These are phyloP conservation scores for Volvox reticuliferus DNA, from an alignment of 139 green algal genomes.

Conservation along the genomic window DNA sequence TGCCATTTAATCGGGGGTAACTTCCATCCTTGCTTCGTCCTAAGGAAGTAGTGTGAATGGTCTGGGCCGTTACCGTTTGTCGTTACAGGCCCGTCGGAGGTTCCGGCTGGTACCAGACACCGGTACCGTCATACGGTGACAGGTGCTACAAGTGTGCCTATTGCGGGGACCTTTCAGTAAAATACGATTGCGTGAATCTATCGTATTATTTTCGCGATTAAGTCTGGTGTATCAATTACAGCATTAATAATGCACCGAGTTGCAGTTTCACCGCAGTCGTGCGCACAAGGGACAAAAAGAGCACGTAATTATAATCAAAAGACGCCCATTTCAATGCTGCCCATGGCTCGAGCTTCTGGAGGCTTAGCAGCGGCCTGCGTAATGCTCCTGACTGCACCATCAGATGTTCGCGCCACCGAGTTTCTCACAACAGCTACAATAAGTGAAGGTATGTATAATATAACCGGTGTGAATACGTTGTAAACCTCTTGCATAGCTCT, in stretches of 20 bases:
- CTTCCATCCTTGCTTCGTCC: too few species aligned
- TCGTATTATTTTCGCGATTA: too few species aligned
- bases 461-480: not conserved
- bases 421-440: not conserved
- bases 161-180: too few species aligned
- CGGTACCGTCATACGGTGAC: not conserved
- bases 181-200: too few species aligned
- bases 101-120: not conserved
- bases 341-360: not conserved
- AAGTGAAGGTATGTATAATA: not conserved
- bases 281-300: too few species aligned
- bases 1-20: too few species aligned
- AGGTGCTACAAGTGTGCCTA: not conserved
- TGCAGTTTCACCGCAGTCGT: too few species aligned
- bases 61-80: not conserved
- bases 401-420: not conserved
- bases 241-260: too few species aligned
- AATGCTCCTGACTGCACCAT: not conserved
- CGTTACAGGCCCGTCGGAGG: not conserved
- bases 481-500: not conserved
- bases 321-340: not conserved
- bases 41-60: too few species aligned
- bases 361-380: not conserved
- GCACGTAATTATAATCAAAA: not conserved
- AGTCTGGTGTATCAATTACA: too few species aligned